Conservation (phyloP, 352 stramenopile species). For the Globisporangium heterothallicum region DNA sequence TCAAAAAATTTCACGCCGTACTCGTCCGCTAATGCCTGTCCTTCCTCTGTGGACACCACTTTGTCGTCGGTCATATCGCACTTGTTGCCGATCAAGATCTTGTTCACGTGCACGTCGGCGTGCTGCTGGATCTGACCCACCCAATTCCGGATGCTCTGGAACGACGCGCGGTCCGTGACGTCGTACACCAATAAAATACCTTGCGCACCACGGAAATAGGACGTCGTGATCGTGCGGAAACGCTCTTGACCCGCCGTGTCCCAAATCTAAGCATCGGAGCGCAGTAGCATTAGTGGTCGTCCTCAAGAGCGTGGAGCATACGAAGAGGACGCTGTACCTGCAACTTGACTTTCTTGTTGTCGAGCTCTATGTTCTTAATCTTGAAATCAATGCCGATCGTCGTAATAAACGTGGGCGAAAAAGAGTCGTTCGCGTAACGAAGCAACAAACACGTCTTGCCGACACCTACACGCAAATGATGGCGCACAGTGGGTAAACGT, state of each 20-base stretch:
- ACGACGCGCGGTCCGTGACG: conserved; percentile 95
- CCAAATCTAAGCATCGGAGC: conserved; percentile 89
- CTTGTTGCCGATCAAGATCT: conserved; percentile 99
- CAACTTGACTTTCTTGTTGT: conserved; percentile 98
- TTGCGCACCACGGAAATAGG: conserved; percentile 98
- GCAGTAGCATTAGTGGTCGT: background rate
- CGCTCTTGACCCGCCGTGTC: conserved; percentile 98
- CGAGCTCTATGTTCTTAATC: conserved; percentile 91
- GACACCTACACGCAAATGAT: conserved; percentile 73
- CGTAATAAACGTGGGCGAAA: conserved; percentile 89
- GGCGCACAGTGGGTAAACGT: too few species aligned
- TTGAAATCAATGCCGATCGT: conserved; percentile 90
- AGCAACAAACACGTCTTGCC: conserved; percentile 87
- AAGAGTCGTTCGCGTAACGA: conserved; percentile 88
- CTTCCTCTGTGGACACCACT: conserved; percentile 93
- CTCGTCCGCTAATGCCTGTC: conserved; percentile 91
- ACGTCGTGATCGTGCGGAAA: conserved; percentile 99
- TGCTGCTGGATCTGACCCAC: conserved; percentile 97
- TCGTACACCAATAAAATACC: conserved; percentile 99
- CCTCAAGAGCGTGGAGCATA: too few species aligned
- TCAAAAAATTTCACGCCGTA: conserved; percentile 96
- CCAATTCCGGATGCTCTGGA: conserved; percentile 98
- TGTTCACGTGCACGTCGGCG: conserved; percentile 99
- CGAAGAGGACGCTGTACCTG: conserved; percentile 33
- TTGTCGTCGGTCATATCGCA: conserved; percentile 98